Conservation (phyloP, 2,329 filamentous ascomycete species). For the Colletotrichum graminicola region DNA sequence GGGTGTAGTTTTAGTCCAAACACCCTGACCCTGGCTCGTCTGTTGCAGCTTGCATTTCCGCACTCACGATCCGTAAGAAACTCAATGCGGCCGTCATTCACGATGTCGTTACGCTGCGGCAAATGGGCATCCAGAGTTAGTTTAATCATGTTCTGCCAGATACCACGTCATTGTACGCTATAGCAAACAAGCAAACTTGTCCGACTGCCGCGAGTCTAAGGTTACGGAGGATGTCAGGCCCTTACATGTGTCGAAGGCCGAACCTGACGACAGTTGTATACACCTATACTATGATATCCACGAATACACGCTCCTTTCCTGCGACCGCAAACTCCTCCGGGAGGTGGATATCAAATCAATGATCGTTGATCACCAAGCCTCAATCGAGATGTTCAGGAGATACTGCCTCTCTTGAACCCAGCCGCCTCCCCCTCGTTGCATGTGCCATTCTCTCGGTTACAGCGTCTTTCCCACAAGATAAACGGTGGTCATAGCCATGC, state of each 20-base stretch:
- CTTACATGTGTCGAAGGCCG: neutral
- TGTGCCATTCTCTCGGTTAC: conserved; percentile 7
- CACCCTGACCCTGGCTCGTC: conserved; percentile 17
- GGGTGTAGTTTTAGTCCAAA: conserved; percentile 14
- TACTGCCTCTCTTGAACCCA: conserved; percentile 24
- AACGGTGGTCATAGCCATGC: conserved; percentile 41
- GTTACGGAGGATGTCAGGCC: neutral
- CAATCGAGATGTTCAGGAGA: conserved; percentile 30
- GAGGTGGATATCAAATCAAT: neutral
- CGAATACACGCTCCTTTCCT: too few species aligned
- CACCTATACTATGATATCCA: too few species aligned
- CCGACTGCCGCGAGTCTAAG: conserved; percentile 19
- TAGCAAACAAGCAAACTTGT: neutral
- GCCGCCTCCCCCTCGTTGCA: conserved; percentile 1
- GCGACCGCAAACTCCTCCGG: neutral
- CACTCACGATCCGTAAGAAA: conserved; percentile 24
- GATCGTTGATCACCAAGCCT: conserved; percentile 4
- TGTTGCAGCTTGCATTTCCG: conserved; percentile 18
- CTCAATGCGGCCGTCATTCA: conserved; percentile 31
- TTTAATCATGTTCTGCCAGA: neutral
- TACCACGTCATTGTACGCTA: conserved; percentile 30
- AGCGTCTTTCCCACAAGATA: conserved; percentile 37
- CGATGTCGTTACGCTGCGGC: conserved; percentile 12
- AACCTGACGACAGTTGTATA: conserved; percentile 12
- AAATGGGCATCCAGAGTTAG: conserved; percentile 16